A percentile compares a stretch with the other conserved stretches of the same genome.
Conservation (phyloP, 108 stramenopile species). For the Asterionellopsis glacialis region DNA sequence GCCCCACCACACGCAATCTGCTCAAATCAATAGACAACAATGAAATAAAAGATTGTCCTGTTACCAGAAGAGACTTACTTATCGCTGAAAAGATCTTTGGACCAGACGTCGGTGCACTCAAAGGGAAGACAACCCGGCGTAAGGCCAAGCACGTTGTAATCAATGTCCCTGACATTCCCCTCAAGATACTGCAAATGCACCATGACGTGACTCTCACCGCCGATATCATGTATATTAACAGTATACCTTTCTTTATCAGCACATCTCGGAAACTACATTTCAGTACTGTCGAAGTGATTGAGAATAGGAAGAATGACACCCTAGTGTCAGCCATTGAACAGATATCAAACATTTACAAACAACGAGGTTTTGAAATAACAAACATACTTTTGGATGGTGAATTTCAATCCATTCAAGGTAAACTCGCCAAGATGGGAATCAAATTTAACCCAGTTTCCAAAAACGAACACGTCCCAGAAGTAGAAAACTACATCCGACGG, state of each 20-base stretch:
- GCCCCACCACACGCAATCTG: constrained; percentile 1
- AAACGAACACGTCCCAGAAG: too few relatives aligned
- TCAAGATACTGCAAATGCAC: neutral
- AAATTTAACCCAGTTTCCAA: too few relatives aligned
- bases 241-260: too few relatives aligned
- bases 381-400: neutral
- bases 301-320: neutral
- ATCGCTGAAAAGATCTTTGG: constrained; percentile 1
- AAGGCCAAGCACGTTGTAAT: neutral
- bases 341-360: neutral
- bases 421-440: too few relatives aligned
- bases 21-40: constrained; percentile 20
- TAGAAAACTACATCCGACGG: constrained; percentile 5
- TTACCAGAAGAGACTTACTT: constrained; percentile 6
- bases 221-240: too few relatives aligned
- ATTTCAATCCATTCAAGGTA: neutral
- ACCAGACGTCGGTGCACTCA: neutral
- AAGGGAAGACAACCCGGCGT: constrained; percentile 3
- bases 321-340: too few relatives aligned
- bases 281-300: too few relatives aligned
- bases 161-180: neutral
- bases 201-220: too few relatives aligned
- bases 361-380: neutral
- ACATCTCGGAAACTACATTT: too few relatives aligned
- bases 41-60: constrained; percentile 20